These are phyloP conservation scores for Polygonum maritimum DNA, from an alignment of 148 eudicot species.

Conservation along the genomic window DNA sequence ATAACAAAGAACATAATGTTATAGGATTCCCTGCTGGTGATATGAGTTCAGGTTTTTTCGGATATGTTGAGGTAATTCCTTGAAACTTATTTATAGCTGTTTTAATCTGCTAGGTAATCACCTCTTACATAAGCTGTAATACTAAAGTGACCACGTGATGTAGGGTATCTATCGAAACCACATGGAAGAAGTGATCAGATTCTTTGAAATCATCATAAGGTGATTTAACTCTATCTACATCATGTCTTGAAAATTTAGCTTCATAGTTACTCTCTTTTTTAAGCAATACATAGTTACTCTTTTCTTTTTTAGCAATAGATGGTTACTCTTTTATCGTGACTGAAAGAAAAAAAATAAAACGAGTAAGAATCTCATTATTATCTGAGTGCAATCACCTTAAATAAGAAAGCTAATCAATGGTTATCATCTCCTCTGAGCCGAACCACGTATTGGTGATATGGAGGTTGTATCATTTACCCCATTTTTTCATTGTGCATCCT, in stretches of 20 bases:
- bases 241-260: neutral
- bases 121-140: neutral
- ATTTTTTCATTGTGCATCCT: neutral
- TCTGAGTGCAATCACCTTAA: neutral
- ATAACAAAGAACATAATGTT: too few relatives aligned
- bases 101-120: neutral
- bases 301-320: too few relatives aligned
- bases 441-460: neutral
- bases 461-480: neutral
- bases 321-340: neutral
- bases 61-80: conserved; percentile 65
- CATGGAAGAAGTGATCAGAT: conserved; percentile 95
- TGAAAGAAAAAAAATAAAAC: neutral
- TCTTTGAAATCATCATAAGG: conserved; percentile 94
- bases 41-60: too few relatives aligned
- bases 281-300: too few relatives aligned
- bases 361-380: neutral
- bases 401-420: neutral
- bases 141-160: conserved; percentile 18
- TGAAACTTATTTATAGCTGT: neutral
- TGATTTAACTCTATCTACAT: conserved; percentile 17
- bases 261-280: too few relatives aligned
- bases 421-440: neutral
- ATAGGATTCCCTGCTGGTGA: too few relatives aligned
- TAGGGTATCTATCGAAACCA: conserved; percentile 95